Conservation (phyloP, 768 basidiomycete genomes). For the Psilocybe cubensis region DNA sequence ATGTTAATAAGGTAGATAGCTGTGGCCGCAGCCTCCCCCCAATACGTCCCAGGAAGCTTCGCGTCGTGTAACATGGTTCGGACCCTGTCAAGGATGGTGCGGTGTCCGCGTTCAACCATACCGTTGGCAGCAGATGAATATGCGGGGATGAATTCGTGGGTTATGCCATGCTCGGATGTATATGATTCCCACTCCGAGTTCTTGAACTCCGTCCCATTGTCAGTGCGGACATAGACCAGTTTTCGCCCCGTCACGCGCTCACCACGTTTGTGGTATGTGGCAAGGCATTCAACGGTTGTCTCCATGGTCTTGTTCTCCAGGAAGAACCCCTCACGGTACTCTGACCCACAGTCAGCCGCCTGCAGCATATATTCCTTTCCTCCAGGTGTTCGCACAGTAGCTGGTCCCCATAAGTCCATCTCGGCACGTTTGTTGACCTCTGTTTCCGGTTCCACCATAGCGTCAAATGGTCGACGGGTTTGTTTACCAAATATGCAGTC, state of each 20-base stretch:
- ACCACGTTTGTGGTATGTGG: neutral
- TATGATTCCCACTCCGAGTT: conserved; percentile 4
- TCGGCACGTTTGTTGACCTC: conserved; percentile 19
- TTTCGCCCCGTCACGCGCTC: conserved; percentile 10
- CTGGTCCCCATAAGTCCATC: conserved; percentile 33
- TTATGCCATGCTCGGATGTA: conserved; percentile 3
- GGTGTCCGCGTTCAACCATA: conserved; percentile 28
- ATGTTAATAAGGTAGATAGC: conserved; percentile 12
- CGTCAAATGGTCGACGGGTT: conserved; percentile 22
- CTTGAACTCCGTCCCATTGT: conserved; percentile 14
- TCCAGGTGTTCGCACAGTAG: conserved; percentile 13
- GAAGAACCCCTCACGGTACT: conserved; percentile 18
- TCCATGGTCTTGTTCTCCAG: conserved; percentile 25
- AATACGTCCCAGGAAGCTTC: conserved; percentile 19
- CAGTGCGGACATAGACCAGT: neutral
- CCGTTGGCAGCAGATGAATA: conserved; percentile 36
- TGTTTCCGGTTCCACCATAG: conserved; percentile 12
- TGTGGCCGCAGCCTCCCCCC: conserved; percentile 15
- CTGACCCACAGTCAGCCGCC: conserved; percentile 21
- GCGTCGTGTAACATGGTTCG: conserved; percentile 24
- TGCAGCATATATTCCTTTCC: conserved; percentile 30
- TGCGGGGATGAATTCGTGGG: conserved; percentile 23
- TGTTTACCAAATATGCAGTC: conserved; percentile 32
- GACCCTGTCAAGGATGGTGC: conserved; percentile 26
- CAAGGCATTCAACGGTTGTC: conserved; percentile 5